Evolutionary conservation across 2,329 filamentous ascomycete genomes (phyloP), one percentile per base, ranked within the genome.

Genomic region (Calycina herbarum): DNA sequence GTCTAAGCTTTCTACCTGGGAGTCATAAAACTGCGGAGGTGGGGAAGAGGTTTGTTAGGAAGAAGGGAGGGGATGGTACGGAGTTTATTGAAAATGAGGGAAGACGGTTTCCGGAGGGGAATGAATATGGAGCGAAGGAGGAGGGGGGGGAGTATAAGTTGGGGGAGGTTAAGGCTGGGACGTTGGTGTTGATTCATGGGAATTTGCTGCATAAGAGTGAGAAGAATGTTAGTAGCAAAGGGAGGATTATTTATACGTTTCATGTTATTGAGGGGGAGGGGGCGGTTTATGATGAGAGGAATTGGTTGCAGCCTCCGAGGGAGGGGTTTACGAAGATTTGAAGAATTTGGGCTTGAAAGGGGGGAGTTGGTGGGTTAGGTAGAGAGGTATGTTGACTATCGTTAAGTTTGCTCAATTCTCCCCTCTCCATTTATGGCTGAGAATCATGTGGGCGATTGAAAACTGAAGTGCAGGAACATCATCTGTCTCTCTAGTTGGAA

Each of bases 131-230:
- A 24, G 80, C 73, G 20, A 76, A 69, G 2, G 78, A 79, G 33
- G 77, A 76, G 58, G 81, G 82, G 24, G 83, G 84, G 66, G 83
- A 86, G 68, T 95, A 96, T 78, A 88, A 90, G 62, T 80, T 93
- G 59, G 90, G 91, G 3, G 92, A 97, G 81, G 93, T 98, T 63
- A 94, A 94, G 80, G 93, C 94, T 0, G 95, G 95, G 0, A 91
- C 91, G 58, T 78, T 99, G 77, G 93, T 98, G 59, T 79, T 99
- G 68, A 98, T 99, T 70, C 94, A 99, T 80, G 95, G 95, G 1
- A 98, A 98, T 78, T 80, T 97, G 72, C 77, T 98, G 80, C 95
- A 99, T 79, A 96, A 96, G 86, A 97, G 94, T 76, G 93, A 97
- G 85, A 92, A 86, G 83, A 99, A 99, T 77, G 84, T 86, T 64